Percentiles rank a stretch among this genome's conserved stretches.
These are phyloP conservation scores for Picea abies DNA, from an alignment of 83 land plant genomes.

Conservation along the genomic window DNA sequence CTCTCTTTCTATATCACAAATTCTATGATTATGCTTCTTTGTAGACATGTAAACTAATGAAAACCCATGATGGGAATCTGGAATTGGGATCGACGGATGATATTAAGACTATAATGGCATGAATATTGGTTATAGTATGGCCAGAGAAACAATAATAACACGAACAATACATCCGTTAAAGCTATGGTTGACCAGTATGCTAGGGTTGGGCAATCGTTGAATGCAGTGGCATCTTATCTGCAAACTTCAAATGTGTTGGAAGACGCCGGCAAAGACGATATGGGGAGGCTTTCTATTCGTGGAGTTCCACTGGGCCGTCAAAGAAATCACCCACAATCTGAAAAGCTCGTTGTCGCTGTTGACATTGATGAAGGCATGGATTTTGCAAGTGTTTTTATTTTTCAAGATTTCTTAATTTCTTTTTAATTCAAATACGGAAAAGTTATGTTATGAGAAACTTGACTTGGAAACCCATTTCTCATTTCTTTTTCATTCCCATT, in stretches of 20 bases:
- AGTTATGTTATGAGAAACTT: no score
- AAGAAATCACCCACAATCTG: neutral
- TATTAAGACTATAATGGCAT: no score
- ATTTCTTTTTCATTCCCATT: no score
- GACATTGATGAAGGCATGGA: slow-evolving; percentile 15
- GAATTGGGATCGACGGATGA: no score
- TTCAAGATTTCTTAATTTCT: neutral
- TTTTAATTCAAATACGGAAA: neutral
- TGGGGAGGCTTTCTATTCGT: neutral
- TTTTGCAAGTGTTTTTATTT: neutral
- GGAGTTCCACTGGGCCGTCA: neutral
- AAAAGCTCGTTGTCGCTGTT: slow-evolving; percentile 13
- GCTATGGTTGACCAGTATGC: neutral
- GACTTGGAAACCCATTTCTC: no score
- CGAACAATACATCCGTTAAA: neutral
- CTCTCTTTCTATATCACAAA: no score
- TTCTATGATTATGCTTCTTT: no score
- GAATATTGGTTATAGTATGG: neutral
- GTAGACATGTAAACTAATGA: no score
- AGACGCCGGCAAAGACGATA: neutral
- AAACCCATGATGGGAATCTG: no score
- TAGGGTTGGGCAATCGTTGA: neutral
- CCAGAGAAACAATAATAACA: no score
- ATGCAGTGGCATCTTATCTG: neutral
- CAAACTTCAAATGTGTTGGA: neutral